phyloP scores from a whole-genome alignment of 768 basidiomycete species.

The Leccinellum luteum region DNA sequence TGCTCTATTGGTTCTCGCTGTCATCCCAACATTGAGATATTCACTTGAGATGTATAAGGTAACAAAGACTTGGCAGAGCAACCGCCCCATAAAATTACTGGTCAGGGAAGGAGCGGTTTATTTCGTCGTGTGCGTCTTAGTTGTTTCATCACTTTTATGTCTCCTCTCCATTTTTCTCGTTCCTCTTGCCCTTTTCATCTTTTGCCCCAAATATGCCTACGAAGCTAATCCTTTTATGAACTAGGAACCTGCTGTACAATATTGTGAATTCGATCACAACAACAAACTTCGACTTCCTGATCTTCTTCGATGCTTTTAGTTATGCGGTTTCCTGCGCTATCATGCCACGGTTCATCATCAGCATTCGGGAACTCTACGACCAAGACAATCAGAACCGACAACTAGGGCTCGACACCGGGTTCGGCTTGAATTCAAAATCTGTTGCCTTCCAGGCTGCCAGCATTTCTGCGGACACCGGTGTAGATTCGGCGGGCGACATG shows the following conservation, averaged over 20 bases:
- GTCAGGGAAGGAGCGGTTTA: background rate
- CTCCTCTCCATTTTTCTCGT: background rate
- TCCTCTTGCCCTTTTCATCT: background rate
- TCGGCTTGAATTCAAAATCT: background rate
- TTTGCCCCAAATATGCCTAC: background rate
- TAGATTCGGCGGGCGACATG: background rate
- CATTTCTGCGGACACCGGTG: background rate
- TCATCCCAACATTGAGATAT: background rate
- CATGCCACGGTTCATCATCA: conserved; percentile 1
- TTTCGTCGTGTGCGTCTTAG: background rate
- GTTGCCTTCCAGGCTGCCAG: background rate
- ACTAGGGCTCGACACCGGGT: background rate
- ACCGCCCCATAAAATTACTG: background rate
- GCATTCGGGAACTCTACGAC: background rate
- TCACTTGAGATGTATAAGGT: background rate
- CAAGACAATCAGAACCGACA: background rate
- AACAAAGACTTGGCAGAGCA: background rate
- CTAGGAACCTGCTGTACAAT: background rate
- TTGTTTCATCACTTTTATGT: background rate
- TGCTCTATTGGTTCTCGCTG: background rate
- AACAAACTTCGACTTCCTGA: background rate
- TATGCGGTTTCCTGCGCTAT: background rate
- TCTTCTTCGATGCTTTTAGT: background rate
- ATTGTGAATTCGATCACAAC: background rate
- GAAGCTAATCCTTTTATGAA: background rate